Evolutionary conservation across 2,329 filamentous ascomycete genomes (phyloP), one percentile per base, ranked within the genome.

Genomic region (Decorospora gaudefroyi): DNA sequence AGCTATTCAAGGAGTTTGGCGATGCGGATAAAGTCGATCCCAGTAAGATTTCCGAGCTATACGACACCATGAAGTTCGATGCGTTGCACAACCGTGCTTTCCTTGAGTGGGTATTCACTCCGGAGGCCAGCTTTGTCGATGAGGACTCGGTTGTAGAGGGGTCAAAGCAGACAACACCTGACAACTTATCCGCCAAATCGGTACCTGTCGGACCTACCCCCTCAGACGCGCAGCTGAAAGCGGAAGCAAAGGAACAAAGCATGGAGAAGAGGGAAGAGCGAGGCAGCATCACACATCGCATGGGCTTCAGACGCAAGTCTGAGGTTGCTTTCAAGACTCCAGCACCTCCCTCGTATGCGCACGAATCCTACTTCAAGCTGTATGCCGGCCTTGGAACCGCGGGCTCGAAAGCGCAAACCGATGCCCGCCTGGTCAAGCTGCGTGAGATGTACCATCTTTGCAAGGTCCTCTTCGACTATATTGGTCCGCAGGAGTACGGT

Each of bases 1-100:
- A 99, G 74, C 80, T 99, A 2, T 99, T 99, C 72, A 83, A 86
- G 33, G 93, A 99, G 67, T 99, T 99, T 63, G 93, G 88, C 55
- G 95, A 99, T 68, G 87, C 88, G 1, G 93, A 99, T 63, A 99
- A 99, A 75, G 90, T 97, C 12, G 93, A 99, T 70, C 95, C 95
- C 12, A 96, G 91, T 77, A 99, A 99, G 75, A 92, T 99, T 51
- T 96, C 90, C 4, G 93, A 99, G 74, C 80, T 99, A 2, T 99
- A 99, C 69, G 93, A 99, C 70, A 97, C 92, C 13, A 97, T 99
- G 93, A 99, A 99, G 71, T 99, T 97, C 55, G 93, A 99, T 69
- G 93, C 93, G 1, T 78, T 99, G 10, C 95, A 99, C 72, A 99
- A 99, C 66, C 85, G 93, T 2, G 89, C 90, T 51, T 99, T 99